Base-by-base conservation (phyloP, 108 stramenopile species). In the Bacterosira constricta region DNA sequence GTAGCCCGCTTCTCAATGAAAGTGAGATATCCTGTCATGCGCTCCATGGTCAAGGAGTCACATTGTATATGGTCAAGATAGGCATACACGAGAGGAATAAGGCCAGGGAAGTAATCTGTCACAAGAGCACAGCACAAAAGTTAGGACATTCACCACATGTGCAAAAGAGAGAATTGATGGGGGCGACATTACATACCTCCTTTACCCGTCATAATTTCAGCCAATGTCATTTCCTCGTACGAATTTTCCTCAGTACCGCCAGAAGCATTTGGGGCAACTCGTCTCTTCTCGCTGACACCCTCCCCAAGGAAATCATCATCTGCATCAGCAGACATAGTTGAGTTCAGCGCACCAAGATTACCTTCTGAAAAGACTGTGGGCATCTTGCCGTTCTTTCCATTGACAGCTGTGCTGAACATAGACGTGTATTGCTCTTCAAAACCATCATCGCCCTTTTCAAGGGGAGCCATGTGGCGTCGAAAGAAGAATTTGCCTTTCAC, bases 211-310 rank as follows among this genome's bases (percentile, higher is more conserved):
- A 99, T 89, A 63, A 99, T 99, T 71, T 99, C 96, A 4, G 74
- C 86, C 89, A 99, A 95, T 17, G 91, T 97, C 97, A 99, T 97
- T 83, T 98, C 97, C 70, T 96, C 97, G 47, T 81, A 97, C 0
- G 88, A 81, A 59, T 97, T 96, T 51, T 94, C 95, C 73, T 94
- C 94, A 10, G 72, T 80, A 47, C 88, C 86, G 15, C 88, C 90
- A 23, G 86, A 66, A 12, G 93, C 90, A 52, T 65, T 78, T 4
- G 93, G 95, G 27, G 87, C 81, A 38, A 60, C 46, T 30, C 70
- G 68, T 26, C 90, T 77, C 45, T 91, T 83, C 12, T 61, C 50
- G 39, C 89, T 91, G 7, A 90, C 82, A 21, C 75, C 89, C 37
- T 79, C 76, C 6, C 61, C 65, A 1, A 59, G 61, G 7, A 41